Evolutionary conservation across 73 alveolate genomes (phyloP), one percentile per base, ranked within the genome.

Genomic region (Symbiodinium pilosum): DNA sequence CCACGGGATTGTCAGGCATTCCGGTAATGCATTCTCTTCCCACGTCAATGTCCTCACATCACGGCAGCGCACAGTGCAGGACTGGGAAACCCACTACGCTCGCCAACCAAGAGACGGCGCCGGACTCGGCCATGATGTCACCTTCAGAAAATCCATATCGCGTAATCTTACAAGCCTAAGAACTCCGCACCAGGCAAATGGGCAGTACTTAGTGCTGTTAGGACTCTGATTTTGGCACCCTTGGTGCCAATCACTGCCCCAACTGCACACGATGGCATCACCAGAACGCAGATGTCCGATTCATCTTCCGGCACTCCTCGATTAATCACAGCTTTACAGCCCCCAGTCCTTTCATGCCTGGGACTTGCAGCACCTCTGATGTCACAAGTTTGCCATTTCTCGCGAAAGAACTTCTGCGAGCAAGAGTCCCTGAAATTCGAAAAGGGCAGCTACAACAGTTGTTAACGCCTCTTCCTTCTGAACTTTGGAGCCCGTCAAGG

Each of bases 1-100:
- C 96, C 43, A 91, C 87, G 4, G 96, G 96, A 43, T 91, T 91
- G 88, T 91, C 96, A 12, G 87, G 96, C 96, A 91, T 91, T 34
- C 96, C 96, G 5, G 77, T 91, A 47, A 91, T 91, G 87, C 96
- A 91, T 28, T 91, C 96, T 32, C 96, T 68, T 41, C 96, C 96
- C 4, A 91, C 96, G 51, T 91, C 96, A 20, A 91, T 91, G 41
- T 91, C 77, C 83, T 51, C 59, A 34, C 44, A 34, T 24, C 38
- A 28, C 75, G n/a, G n/a, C n/a, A n/a, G n/a, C n/a, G n/a, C n/a
- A n/a, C n/a, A n/a, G n/a, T n/a, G n/a, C n/a, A n/a, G n/a, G n/a
- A n/a, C 59, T 47, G 59, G 59, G 59, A 47, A 6, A 47, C 14
- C 21, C 59, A 9, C 21, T 14, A 14, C 6, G 59, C 59, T 47